These are phyloP conservation scores for Corynespora cassiicola DNA, from an alignment of 2,329 filamentous ascomycete genomes.

Conservation along the genomic window DNA sequence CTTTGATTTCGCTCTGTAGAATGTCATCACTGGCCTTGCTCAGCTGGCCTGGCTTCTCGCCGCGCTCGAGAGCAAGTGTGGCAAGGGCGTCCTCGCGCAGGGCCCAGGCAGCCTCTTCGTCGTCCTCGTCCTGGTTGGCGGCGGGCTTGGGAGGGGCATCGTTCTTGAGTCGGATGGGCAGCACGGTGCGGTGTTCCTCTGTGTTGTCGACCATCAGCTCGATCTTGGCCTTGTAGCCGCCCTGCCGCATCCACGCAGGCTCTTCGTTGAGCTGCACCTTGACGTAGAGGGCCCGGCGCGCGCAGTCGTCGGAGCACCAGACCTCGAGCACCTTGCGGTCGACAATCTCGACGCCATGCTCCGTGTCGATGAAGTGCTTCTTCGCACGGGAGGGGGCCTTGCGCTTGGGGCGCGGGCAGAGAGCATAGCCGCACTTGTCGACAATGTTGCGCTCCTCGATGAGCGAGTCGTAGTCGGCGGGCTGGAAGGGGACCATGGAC, in stretches of 20 bases:
- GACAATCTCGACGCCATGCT: constrained; percentile 68
- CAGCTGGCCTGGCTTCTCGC: constrained; percentile 44
- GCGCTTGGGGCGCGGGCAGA: constrained; percentile 73
- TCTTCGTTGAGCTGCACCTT: constrained; percentile 87
- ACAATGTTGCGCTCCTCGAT: constrained; percentile 89
- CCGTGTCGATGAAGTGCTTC: constrained; percentile 72
- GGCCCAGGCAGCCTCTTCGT: constrained; percentile 42
- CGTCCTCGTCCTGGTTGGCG: constrained; percentile 20
- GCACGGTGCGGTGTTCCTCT: constrained; percentile 28
- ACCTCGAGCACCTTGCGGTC: constrained; percentile 75
- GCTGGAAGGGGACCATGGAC: constrained; percentile 77
- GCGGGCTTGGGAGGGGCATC: constrained; percentile 8
- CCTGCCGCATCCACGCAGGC: constrained; percentile 81
- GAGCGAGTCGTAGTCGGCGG: constrained; percentile 86
- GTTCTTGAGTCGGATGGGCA: constrained; percentile 39
- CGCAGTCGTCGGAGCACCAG: constrained; percentile 86
- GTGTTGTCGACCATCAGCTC: constrained; percentile 48
- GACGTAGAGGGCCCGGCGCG: constrained; percentile 79
- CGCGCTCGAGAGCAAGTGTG: constrained; percentile 53
- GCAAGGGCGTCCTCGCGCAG: constrained; percentile 40
- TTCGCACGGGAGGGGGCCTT: constrained; percentile 55
- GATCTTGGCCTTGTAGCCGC: constrained; percentile 47
- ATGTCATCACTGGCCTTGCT: constrained; percentile 40
- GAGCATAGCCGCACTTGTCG: constrained; percentile 79
- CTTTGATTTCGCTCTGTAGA: constrained; percentile 38